Evolutionary conservation across 2,329 filamentous ascomycete species (phyloP), one percentile per base, ranked within the genome.

Genomic region (Thielaviopsis euricoi): DNA sequence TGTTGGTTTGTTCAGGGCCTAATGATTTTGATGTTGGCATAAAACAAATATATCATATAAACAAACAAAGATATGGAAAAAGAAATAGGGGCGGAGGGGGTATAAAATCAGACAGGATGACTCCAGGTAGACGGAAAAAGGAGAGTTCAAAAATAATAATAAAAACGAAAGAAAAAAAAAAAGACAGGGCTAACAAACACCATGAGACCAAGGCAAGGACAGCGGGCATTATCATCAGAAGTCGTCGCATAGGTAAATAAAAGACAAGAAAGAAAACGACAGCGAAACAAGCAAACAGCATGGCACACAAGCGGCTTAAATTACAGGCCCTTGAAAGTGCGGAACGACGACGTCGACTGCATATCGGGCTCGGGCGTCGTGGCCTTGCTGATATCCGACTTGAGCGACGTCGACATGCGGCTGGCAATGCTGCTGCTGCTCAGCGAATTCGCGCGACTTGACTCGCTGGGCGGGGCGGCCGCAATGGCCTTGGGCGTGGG

Each of bases 401-500:
- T 57, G 21, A 55, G 33, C n/a, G 52, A 50, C 7, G 55, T 43
- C 12, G 56, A 52, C 29, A 60, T 57, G n/a, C 58, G 55, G 17
- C 55, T 57, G 10, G 52, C 53, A 29, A 60, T 49, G 52, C 58
- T 60, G 46, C 37, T 67, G 63, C 73, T 78, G n/a, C 74, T 78
- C 59, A 79, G 62, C 1, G 76, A 76, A 64, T 73, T 79, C 56
- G 73, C 68, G 33, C 76, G 67, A 62, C 72, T 74, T 60, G 66
- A 71, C 25, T 78, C 75, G 64, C 72, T 74, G 12, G 69, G 68
- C 12, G 74, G 64, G 10, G 72, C 70, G 21, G 71, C 70, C 68
- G 78, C 76, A 65, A 81, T 78, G 53, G 76, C 73, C 62, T 78
- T 77, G 12, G 77, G 66, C 6, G 73, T 69, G 21, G 53, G 54